Evolutionary conservation across 352 stramenopile species (phyloP).

Genomic region (Pythium aristosporum): DNA sequence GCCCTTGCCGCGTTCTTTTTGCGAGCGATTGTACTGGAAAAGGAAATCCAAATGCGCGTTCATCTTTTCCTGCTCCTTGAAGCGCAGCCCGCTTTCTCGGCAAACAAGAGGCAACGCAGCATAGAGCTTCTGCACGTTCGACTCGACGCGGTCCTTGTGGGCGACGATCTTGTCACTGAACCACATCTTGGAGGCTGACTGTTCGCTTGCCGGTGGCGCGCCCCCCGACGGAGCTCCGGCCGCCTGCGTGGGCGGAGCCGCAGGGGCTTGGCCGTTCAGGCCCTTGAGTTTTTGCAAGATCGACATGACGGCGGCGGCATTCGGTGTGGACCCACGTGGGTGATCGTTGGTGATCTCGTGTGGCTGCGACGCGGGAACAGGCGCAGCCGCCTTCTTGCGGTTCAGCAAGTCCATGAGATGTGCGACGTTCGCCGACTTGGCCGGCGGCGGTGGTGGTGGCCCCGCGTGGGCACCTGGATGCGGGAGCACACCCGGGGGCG

Average conservation of each 20-base stretch:
- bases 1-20: constrained; percentile 81
- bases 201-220: constrained; percentile 25
- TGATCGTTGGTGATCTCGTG: constrained; percentile 61
- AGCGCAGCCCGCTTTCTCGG: constrained; percentile 75
- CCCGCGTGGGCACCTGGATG: constrained; percentile 25
- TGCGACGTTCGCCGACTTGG: constrained; percentile 70
- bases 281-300: constrained; percentile 84
- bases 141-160: constrained; percentile 84
- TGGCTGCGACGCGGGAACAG: constrained; percentile 7
- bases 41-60: constrained; percentile 84
- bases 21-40: constrained; percentile 82
- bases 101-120: constrained; percentile 78
- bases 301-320: constrained; percentile 80
- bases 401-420: constrained; percentile 85
- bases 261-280: constrained; percentile 30
- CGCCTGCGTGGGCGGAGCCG: constrained; percentile 15
- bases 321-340: constrained; percentile 39
- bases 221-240: constrained; percentile 1
- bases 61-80: constrained; percentile 74
- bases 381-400: constrained; percentile 46
- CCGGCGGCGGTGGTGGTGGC: constrained; percentile 17
- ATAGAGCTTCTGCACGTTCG: constrained; percentile 86
- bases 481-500: constrained; percentile 15
- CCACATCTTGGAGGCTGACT: constrained; percentile 68
- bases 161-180: constrained; percentile 81